These are phyloP conservation scores for Wickerhamomyces bisporus DNA, from an alignment of 805 yeast genomes.

Conservation along the genomic window DNA sequence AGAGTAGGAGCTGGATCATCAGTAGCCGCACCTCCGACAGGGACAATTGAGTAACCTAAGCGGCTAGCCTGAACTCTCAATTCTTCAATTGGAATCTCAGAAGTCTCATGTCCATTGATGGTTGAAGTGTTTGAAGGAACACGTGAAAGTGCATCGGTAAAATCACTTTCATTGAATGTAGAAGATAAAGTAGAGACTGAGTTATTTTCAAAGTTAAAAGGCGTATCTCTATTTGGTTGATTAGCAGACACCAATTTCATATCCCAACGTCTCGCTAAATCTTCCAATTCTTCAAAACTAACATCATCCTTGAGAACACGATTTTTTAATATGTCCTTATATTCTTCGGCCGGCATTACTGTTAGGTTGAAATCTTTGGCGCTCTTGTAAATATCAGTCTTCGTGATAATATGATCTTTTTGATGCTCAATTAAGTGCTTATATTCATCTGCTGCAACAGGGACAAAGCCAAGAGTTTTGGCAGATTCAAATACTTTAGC, in stretches of 20 bases:
- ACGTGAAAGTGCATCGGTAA: slow-evolving; percentile 26
- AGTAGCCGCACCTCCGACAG: slow-evolving; percentile 1
- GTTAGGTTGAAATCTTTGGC: slow-evolving; percentile 39
- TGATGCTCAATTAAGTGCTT: slow-evolving; percentile 26
- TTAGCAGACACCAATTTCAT: slow-evolving; percentile 28
- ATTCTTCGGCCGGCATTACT: slow-evolving; percentile 41
- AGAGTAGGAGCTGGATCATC: slow-evolving; percentile 2
- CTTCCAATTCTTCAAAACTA: slow-evolving; percentile 27
- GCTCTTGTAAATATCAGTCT: slow-evolving; percentile 27
- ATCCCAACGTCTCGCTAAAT: slow-evolving; percentile 31
- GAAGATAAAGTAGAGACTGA: slow-evolving; percentile 23
- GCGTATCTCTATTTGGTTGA: slow-evolving; percentile 2
- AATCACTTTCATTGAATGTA: slow-evolving; percentile 23
- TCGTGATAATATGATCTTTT: slow-evolving; percentile 26
- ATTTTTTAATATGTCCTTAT: slow-evolving; percentile 29
- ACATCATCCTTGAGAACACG: slow-evolving; percentile 18
- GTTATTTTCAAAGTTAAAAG: slow-evolving; percentile 7
- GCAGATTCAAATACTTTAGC: slow-evolving; percentile 29
- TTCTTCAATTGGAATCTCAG: slow-evolving; percentile 14
- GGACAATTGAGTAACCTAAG: slow-evolving; percentile 15
- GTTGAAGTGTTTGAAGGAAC: slow-evolving; percentile 22
- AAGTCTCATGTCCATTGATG: slow-evolving; percentile 10
- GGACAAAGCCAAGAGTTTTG: slow-evolving; percentile 29
- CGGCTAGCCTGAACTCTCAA: slow-evolving; percentile 14
- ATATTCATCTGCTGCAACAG: slow-evolving; percentile 30